Conservation (phyloP, 768 basidiomycete species). For the Cyclocybe aegerita region DNA sequence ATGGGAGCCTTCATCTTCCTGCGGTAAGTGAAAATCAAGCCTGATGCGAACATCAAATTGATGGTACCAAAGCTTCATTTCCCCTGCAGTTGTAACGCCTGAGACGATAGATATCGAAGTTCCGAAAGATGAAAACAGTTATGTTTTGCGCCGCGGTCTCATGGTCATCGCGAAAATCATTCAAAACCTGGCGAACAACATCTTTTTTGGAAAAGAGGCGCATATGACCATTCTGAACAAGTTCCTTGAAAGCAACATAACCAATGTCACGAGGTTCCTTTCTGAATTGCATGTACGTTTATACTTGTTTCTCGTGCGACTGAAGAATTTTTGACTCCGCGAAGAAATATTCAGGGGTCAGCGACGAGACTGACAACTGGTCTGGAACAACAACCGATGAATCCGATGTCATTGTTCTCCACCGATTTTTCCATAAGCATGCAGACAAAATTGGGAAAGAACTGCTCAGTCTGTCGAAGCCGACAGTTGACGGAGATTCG, state of each 20-base stretch:
- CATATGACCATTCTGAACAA: constrained; percentile 81
- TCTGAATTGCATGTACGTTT: constrained; percentile 68
- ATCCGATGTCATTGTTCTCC: constrained; percentile 79
- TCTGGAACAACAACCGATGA: constrained; percentile 76
- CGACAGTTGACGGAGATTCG: constrained; percentile 53
- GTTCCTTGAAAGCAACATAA: constrained; percentile 70
- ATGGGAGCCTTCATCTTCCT: constrained; percentile 92
- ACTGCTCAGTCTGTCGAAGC: constrained; percentile 68
- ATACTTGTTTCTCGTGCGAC: not conserved
- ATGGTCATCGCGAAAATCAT: constrained; percentile 90
- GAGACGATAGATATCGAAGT: constrained; percentile 82
- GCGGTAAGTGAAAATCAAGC: constrained; percentile 40
- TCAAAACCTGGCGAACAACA: constrained; percentile 92
- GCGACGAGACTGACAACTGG: constrained; percentile 74
- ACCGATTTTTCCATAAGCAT: constrained; percentile 82
- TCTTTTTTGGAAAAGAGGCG: constrained; percentile 88
- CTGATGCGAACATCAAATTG: not conserved
- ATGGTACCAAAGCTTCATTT: constrained; percentile 68
- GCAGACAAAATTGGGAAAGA: constrained; percentile 89
- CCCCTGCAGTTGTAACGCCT: constrained; percentile 86
- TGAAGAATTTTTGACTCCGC: not conserved
- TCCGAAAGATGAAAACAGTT: constrained; percentile 53
- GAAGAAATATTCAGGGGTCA: constrained; percentile 34
- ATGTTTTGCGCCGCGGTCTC: constrained; percentile 69
- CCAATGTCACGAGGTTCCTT: constrained; percentile 73